Evolutionary conservation across 306 rosid genomes (phyloP).

Genomic region (Glycine soja): DNA sequence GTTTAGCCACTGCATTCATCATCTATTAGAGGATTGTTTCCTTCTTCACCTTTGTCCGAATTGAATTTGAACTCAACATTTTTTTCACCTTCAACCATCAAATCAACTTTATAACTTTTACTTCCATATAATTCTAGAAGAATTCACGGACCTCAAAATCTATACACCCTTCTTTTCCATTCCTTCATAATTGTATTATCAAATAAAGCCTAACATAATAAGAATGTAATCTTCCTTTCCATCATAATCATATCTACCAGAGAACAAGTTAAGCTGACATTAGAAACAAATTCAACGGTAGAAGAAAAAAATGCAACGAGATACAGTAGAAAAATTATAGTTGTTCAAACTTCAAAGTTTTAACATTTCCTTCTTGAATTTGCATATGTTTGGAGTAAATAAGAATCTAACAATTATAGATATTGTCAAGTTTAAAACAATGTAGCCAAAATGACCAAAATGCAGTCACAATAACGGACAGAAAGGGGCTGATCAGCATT

Average conservation of each 20-base stretch:
- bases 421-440: not conserved
- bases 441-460: not conserved
- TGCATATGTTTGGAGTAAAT: constrained; percentile 5
- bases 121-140: no score
- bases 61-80: no score
- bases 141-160: no score
- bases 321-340: not conserved
- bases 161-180: not conserved
- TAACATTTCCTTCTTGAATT: not conserved
- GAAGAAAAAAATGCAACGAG: not conserved
- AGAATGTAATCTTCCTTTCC: not conserved
- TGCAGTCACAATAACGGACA: not conserved
- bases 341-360: not conserved
- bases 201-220: not conserved
- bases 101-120: no score
- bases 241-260: not conserved
- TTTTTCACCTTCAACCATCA: no score
- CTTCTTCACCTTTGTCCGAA: no score
- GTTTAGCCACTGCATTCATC: no score
- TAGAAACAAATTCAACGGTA: not conserved
- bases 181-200: not conserved
- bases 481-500: not conserved
- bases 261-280: not conserved
- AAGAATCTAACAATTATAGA: not conserved
- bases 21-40: no score